Evolutionary conservation across 2,329 filamentous ascomycete species (phyloP).

Genomic region (Diaporthe destruens): DNA sequence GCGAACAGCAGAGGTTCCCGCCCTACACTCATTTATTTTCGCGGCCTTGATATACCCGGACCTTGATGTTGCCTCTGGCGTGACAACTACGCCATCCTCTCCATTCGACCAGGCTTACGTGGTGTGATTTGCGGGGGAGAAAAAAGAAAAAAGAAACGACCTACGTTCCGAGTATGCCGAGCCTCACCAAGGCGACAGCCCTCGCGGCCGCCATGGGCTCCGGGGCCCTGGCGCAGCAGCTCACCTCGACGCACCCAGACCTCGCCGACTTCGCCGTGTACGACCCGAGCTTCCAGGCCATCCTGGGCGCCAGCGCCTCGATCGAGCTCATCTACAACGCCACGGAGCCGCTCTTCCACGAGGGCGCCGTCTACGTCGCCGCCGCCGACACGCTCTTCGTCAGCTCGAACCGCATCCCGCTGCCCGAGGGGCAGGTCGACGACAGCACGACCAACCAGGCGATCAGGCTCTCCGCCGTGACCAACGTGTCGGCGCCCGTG

Average conservation of each 20-base stretch:
- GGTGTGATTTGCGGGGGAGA: not conserved
- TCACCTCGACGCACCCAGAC: constrained; percentile 34
- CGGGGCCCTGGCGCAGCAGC: constrained; percentile 14
- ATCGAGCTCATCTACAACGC: constrained; percentile 40
- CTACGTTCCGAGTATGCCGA: constrained; percentile 12
- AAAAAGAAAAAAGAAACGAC: not conserved
- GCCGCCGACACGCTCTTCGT: constrained; percentile 34
- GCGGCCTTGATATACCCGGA: not conserved
- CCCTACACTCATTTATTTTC: not conserved
- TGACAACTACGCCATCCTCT: constrained; percentile 11
- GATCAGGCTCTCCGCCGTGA: constrained; percentile 37
- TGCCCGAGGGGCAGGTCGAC: constrained; percentile 34
- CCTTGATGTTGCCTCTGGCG: constrained; percentile 2
- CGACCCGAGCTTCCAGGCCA: constrained; percentile 34
- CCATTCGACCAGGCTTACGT: not conserved
- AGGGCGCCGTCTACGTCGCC: constrained; percentile 36
- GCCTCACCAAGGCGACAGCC: constrained; percentile 7
- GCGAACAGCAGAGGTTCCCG: not conserved
- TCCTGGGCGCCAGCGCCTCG: constrained; percentile 35
- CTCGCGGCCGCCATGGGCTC: constrained; percentile 25
- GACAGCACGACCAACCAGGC: constrained; percentile 39
- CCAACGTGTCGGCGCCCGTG: constrained; percentile 33
- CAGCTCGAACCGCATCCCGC: constrained; percentile 41
- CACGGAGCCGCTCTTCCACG: constrained; percentile 41
- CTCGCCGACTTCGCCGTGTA: constrained; percentile 38